These are phyloP conservation scores for Monosporozyma unispora DNA, from an alignment of 805 yeast genomes.

Conservation along the genomic window DNA sequence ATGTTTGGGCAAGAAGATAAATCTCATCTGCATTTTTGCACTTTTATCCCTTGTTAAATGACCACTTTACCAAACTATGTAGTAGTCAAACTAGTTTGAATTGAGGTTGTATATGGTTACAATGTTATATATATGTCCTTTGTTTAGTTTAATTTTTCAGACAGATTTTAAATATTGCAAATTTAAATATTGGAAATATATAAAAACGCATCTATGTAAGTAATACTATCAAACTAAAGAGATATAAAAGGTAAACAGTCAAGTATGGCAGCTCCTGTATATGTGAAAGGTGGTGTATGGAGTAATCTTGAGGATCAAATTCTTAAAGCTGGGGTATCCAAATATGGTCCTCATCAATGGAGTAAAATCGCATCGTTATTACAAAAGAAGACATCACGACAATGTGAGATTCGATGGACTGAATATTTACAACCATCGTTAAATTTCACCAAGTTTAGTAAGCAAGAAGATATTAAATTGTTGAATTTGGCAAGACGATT, in stretches of 20 bases:
- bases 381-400: constrained; percentile 79
- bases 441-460: constrained; percentile 56
- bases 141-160: too few species aligned
- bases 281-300: constrained; percentile 88
- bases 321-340: constrained; percentile 80
- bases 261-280: constrained; percentile 43
- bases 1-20: constrained; percentile 64
- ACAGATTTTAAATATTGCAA: too few species aligned
- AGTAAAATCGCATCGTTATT: constrained; percentile 80
- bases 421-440: constrained; percentile 78
- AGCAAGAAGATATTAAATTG: constrained; percentile 67
- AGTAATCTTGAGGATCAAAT: constrained; percentile 78
- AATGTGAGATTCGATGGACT: constrained; percentile 87
- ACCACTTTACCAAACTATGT: too few species aligned
- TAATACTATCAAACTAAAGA: too few species aligned
- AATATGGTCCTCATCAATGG: constrained; percentile 94
- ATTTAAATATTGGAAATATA: too few species aligned
- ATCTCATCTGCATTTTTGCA: constrained; percentile 5
- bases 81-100: too few species aligned
- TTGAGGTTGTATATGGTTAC: too few species aligned
- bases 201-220: too few species aligned
- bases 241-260: too few species aligned
- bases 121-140: too few species aligned
- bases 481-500: constrained; percentile 55
- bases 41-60: background rate